These are phyloP conservation scores for Fusarium denticulatum DNA, from an alignment of 2,329 filamentous ascomycete species.

Conservation along the genomic window DNA sequence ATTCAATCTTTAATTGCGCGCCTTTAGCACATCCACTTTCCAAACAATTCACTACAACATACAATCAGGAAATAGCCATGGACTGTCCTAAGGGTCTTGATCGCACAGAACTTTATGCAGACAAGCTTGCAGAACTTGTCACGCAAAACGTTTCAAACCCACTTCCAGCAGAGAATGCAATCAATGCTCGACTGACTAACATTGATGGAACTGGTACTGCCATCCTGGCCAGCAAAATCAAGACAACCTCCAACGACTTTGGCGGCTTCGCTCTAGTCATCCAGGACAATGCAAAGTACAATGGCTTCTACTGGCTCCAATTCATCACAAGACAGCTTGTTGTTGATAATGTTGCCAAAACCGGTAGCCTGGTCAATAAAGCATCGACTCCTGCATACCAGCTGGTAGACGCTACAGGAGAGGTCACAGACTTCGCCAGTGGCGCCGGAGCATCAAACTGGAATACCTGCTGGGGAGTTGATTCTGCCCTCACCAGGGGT, in stretches of 20 bases:
- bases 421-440: neutral
- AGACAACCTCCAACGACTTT: neutral
- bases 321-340: neutral
- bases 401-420: neutral
- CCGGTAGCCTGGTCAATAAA: neutral
- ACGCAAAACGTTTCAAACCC: neutral
- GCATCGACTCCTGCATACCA: neutral
- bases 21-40: neutral
- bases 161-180: neutral
- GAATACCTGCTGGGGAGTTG: neutral
- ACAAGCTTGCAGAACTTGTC: neutral
- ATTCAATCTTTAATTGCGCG: neutral
- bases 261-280: neutral
- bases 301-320: neutral
- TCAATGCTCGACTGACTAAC: neutral
- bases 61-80: neutral
- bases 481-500: accelerated
- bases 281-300: neutral
- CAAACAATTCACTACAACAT: neutral
- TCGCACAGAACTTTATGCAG: neutral
- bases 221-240: neutral
- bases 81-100: neutral
- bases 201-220: neutral
- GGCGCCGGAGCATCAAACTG: neutral
- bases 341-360: neutral